Conservation (phyloP, 768 basidiomycete species). For the Sistotremastrum suecicum region DNA sequence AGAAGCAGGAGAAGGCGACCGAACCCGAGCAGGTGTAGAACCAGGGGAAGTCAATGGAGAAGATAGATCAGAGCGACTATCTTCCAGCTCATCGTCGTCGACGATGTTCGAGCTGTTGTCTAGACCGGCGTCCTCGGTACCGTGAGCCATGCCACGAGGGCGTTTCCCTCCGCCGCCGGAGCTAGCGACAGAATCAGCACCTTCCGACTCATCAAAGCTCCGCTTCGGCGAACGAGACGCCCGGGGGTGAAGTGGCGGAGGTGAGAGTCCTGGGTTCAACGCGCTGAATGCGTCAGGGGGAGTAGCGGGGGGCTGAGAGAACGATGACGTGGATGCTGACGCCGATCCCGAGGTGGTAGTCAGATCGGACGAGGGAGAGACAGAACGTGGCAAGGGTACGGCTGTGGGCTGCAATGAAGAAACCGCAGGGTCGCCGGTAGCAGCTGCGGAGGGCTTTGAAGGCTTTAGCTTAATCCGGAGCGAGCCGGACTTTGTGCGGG, state of each 20-base stretch:
- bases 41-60: slow-evolving; percentile 4
- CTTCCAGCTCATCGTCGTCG: slow-evolving; percentile 6
- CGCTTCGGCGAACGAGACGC: slow-evolving; percentile 40
- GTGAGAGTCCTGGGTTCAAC: too few relatives aligned
- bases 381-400: slow-evolving; percentile 10
- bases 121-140: slow-evolving; percentile 20
- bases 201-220: slow-evolving; percentile 41
- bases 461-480: neutral
- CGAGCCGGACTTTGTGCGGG: slow-evolving; percentile 10
- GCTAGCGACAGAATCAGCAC: slow-evolving; percentile 18
- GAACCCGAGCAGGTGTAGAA: slow-evolving; percentile 8
- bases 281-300: slow-evolving; percentile 15
- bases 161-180: slow-evolving; percentile 17
- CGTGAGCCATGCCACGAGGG: slow-evolving; percentile 18
- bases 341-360: slow-evolving; percentile 3
- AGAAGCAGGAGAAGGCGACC: slow-evolving; percentile 13
- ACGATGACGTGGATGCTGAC: slow-evolving; percentile 6
- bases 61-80: neutral
- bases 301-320: neutral
- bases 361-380: slow-evolving; percentile 14
- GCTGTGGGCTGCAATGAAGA: slow-evolving; percentile 6
- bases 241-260: slow-evolving; percentile 12
- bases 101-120: slow-evolving; percentile 11
- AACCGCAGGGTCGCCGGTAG: neutral
- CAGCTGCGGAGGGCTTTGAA: neutral